Evolutionary conservation across 306 rosid genomes (phyloP), one percentile per base, ranked within the genome.

Genomic region (Vigna unguiculata): DNA sequence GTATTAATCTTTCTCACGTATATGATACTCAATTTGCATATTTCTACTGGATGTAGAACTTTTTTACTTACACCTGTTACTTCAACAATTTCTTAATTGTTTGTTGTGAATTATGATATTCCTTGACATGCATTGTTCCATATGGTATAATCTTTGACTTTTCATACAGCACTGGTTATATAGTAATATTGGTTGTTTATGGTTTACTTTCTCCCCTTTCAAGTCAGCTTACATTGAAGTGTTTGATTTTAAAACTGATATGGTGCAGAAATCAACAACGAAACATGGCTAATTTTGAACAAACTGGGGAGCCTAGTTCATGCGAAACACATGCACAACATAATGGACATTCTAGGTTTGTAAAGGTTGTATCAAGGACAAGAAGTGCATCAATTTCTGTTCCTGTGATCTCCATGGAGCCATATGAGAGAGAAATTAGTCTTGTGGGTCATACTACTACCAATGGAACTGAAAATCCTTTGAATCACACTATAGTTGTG

Each of bases 341-440:
- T 17, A 80, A 83, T n/a, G 88, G 85, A 22, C 69, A 77, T 38
- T 76, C 82, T 17, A 74, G 55, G 5, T 78, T 47, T n/a, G 83
- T 57, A 68, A 88, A 73, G 60, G 77, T 51, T 66, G 51, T 68
- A 28, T 71, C 84, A 12, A 76, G 84, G 66, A 65, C 87, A 38
- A 72, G 78, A 74, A 90, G 89, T 75, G 88, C 87, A 24, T 86
- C 92, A 34, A 43, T 89, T 65, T 86, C 88, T 64, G 77, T 85
- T 76, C 86, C 88, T 3, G 79, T 72, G 83, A 57, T 45, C 73
- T 69, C 91, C 36, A 52, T 65, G 80, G 87, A 85, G 38, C 51
- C 85, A 46, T 67, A 76, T 68, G 88, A 73, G 30, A 74, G 81
- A 75, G 86, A 83, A 69, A 63, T 85, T 61, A 84, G 59, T 72